Evolutionary conservation across 1,139 yeast genomes (phyloP).

Genomic region (Sporopachydermia cereana): DNA sequence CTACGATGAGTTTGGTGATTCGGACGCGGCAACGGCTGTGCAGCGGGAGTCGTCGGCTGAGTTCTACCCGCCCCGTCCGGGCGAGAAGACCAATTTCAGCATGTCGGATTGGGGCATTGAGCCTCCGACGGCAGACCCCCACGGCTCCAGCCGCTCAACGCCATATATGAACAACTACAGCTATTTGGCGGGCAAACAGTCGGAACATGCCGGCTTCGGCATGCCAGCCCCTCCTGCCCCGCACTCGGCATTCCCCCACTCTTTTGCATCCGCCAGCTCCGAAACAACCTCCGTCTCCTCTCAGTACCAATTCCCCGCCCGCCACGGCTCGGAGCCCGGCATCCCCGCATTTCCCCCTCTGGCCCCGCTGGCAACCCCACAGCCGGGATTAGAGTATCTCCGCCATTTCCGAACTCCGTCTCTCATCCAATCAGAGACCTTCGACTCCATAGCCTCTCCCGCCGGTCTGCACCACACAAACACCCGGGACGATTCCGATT

Average conservation of each 20-base stretch:
- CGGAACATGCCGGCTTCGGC: not conserved
- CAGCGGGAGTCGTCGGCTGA: not conserved
- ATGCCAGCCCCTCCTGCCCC: not conserved
- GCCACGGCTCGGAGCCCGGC: not conserved
- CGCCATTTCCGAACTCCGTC: slow-evolving; percentile 4
- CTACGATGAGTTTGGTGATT: not conserved
- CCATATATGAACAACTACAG: no score
- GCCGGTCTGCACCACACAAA: not conserved
- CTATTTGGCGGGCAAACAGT: not conserved
- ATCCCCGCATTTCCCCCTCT: not conserved
- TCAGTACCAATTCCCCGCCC: not conserved
- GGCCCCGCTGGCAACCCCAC: not conserved
- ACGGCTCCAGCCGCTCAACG: not conserved
- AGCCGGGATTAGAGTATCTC: not conserved
- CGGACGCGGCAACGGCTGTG: not conserved
- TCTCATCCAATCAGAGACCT: not conserved
- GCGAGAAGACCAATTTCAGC: not conserved
- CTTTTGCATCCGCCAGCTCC: not conserved
- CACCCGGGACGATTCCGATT: not conserved
- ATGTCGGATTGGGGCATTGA: slow-evolving; percentile 2
- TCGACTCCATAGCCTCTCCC: not conserved
- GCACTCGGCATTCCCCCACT: not conserved
- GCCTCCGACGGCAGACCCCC: not conserved
- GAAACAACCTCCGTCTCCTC: not conserved
- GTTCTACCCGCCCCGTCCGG: not conserved